Evolutionary conservation across 352 stramenopile species (phyloP).

Genomic region (Phytophthora boehmeriae): DNA sequence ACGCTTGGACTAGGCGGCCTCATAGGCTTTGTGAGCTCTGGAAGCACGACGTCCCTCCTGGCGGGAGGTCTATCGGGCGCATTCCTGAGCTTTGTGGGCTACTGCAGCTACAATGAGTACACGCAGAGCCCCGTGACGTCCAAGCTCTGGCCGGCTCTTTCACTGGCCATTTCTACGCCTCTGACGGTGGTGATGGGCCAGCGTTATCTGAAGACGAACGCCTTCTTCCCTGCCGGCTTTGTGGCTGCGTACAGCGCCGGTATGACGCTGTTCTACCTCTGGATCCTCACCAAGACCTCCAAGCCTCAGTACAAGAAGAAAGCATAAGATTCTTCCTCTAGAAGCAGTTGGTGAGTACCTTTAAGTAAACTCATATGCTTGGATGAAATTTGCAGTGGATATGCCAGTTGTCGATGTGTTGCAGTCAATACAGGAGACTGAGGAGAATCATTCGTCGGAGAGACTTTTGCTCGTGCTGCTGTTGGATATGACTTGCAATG

Average conservation of each 20-base stretch:
- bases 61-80: slow-evolving; percentile 68
- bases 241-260: slow-evolving; percentile 63
- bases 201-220: slow-evolving; percentile 76
- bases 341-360: neutral
- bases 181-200: slow-evolving; percentile 80
- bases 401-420: slow-evolving; percentile 3
- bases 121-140: slow-evolving; percentile 77
- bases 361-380: neutral
- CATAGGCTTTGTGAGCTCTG: slow-evolving; percentile 78
- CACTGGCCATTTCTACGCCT: slow-evolving; percentile 64
- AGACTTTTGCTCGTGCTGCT: slow-evolving; percentile 4
- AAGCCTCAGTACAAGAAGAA: slow-evolving; percentile 89
- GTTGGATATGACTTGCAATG: neutral
- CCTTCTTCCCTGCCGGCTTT: slow-evolving; percentile 76
- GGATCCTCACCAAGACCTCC: slow-evolving; percentile 61
- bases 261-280: slow-evolving; percentile 86
- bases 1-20: slow-evolving; percentile 72
- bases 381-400: neutral
- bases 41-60: slow-evolving; percentile 67
- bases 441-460: neutral
- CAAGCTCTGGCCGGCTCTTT: slow-evolving; percentile 81
- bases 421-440: slow-evolving; percentile 8
- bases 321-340: slow-evolving; percentile 30
- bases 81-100: slow-evolving; percentile 82
- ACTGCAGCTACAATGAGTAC: slow-evolving; percentile 88